Conservation (phyloP, 2,329 filamentous ascomycete genomes). For the Sporothrix euskadiensis region DNA sequence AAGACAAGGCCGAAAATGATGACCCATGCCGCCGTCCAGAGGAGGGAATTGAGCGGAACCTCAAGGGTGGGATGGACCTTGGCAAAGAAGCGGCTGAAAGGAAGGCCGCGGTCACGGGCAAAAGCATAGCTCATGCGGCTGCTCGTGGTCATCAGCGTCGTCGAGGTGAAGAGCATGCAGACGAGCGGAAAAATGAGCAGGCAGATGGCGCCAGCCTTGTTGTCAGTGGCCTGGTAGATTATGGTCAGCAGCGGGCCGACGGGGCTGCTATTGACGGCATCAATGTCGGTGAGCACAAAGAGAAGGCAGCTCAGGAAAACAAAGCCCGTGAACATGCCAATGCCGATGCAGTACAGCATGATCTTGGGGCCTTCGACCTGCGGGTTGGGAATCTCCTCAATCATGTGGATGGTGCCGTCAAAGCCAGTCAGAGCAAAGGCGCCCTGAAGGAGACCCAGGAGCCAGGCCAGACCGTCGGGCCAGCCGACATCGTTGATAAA, state of each 20-base stretch:
- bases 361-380: conserved; percentile 62
- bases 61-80: conserved; percentile 61
- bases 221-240: conserved; percentile 62
- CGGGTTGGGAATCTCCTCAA: conserved; percentile 61
- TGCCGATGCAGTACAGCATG: conserved; percentile 65
- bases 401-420: conserved; percentile 57
- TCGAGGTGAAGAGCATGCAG: conserved; percentile 64
- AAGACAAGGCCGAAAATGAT: conserved; percentile 53
- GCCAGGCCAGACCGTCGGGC: conserved; percentile 65
- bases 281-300: conserved; percentile 62
- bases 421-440: conserved; percentile 54
- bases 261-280: conserved; percentile 47
- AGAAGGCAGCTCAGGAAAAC: conserved; percentile 55
- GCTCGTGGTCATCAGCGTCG: conserved; percentile 66
- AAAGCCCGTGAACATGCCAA: conserved; percentile 62
- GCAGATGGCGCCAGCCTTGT: conserved; percentile 61
- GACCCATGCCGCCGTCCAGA: conserved; percentile 58
- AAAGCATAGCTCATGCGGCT: conserved; percentile 61
- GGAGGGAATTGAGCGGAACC: conserved; percentile 66
- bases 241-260: conserved; percentile 42
- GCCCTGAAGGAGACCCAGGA: conserved; percentile 56
- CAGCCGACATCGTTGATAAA: conserved; percentile 70
- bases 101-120: conserved; percentile 66
- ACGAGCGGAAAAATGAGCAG: conserved; percentile 67
- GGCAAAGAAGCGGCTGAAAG: conserved; percentile 60